These are phyloP conservation scores for Pestalotiopsis sp. DNA, from an alignment of 2,329 filamentous ascomycete species.

Conservation along the genomic window DNA sequence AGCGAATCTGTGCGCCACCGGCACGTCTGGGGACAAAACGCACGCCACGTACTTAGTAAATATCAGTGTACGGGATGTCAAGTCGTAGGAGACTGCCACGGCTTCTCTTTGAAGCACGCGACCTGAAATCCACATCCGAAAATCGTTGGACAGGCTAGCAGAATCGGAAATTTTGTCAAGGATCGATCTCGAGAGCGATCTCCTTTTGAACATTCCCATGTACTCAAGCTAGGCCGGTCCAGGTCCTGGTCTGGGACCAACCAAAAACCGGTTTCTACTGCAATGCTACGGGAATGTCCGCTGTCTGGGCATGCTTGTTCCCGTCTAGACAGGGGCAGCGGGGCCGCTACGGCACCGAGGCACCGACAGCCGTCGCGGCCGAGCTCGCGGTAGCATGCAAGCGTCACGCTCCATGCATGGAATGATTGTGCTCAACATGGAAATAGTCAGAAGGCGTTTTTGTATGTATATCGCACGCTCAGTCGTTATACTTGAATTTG, in stretches of 20 bases:
- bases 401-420: too few relatives aligned
- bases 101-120: neutral
- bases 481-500: too few relatives aligned
- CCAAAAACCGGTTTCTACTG: neutral
- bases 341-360: neutral
- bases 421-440: too few relatives aligned
- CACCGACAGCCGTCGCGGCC: neutral
- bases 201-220: neutral
- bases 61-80: neutral
- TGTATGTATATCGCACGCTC: too few relatives aligned
- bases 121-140: neutral
- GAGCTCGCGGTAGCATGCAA: neutral
- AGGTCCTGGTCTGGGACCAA: neutral
- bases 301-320: neutral
- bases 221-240: neutral
- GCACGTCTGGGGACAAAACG: neutral
- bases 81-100: neutral
- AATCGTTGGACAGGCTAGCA: neutral
- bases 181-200: neutral
- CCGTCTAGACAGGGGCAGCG: neutral
- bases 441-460: too few relatives aligned
- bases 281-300: neutral
- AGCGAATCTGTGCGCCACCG: neutral
- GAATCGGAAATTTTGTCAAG: neutral
- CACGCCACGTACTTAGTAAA: neutral